These are phyloP conservation scores for Tylopilus rubrobrunneus DNA, from an alignment of 768 basidiomycete species.

Conservation along the genomic window DNA sequence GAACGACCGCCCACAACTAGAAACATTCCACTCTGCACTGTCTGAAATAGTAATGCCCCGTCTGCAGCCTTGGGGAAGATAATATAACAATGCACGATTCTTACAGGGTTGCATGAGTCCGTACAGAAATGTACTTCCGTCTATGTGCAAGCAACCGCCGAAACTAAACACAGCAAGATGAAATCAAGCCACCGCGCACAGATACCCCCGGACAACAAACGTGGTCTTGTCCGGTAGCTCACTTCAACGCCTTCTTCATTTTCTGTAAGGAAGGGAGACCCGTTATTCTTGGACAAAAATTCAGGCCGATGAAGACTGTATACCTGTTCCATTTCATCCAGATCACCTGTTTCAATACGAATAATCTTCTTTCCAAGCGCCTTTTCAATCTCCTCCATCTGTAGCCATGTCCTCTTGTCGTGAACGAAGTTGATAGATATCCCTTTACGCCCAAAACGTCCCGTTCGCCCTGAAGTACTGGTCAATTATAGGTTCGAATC, in stretches of 20 bases:
- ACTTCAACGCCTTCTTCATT: slow-evolving; percentile 82
- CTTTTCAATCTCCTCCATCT: slow-evolving; percentile 88
- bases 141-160: background rate
- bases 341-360: slow-evolving; percentile 82
- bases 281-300: background rate
- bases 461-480: slow-evolving; percentile 77
- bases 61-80: no score
- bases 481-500: background rate
- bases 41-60: no score
- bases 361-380: slow-evolving; percentile 74
- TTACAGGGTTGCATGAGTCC: background rate
- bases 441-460: slow-evolving; percentile 95
- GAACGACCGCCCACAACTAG: no score
- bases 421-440: slow-evolving; percentile 98
- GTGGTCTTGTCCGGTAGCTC: background rate
- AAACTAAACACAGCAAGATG: background rate
- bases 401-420: slow-evolving; percentile 78
- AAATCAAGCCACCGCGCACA: background rate
- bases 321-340: slow-evolving; percentile 94
- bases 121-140: background rate
- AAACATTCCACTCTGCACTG: no score
- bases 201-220: background rate
- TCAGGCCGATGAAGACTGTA: slow-evolving; percentile 19
- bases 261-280: slow-evolving; percentile 39
- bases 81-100: no score